Evolutionary conservation across 352 stramenopile genomes (phyloP), one percentile per base, ranked within the genome.

Genomic region (Phytophthora sansomeana): DNA sequence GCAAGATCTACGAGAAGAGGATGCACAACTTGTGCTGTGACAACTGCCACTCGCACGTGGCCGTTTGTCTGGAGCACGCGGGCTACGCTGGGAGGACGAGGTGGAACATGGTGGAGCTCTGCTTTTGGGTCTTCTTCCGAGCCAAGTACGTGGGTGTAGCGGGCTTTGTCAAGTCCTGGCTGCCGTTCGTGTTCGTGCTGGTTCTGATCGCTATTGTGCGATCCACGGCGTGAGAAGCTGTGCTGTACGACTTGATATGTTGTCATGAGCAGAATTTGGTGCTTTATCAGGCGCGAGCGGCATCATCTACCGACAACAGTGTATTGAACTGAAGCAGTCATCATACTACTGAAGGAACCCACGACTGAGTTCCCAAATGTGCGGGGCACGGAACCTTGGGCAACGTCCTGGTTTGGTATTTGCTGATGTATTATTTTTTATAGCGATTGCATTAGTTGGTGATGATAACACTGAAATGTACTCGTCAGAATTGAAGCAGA

Each of bases 41-140:
- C 77, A 99, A 99, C 78, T 99, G 97, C 73, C 97, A 99, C 78
- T 98, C 93, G 28, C 97, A 99, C 65, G 96, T 99, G 14, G 95
- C 92, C 16, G 78, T 79, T 58, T 93, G 86, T 58, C 74, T 94
- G 24, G 81, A 94, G 39, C 77, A 78, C 63, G 60, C 77, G n/a
- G 42, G 59, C 19, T 91, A 91, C 55, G 67, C 63, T 2, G 81
- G 83, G 43, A 58, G 78, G n/a, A 78, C 69, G 43, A 74, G 74
- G 55, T 94, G 82, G 83, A 89, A 91, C 69, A 94, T 94, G 85
- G 75, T 92, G 54, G 74, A 82, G 56, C 83, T 94, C 28, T 92
- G 83, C 71, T 89, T 92, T 53, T 94, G 83, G 83, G 78, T 94
- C 69, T 94, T 94, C 51, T 81, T 86, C 58, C 74, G 77, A 59